Evolutionary conservation across 108 stramenopile species (phyloP).

Genomic region (Cyclotella sp.): DNA sequence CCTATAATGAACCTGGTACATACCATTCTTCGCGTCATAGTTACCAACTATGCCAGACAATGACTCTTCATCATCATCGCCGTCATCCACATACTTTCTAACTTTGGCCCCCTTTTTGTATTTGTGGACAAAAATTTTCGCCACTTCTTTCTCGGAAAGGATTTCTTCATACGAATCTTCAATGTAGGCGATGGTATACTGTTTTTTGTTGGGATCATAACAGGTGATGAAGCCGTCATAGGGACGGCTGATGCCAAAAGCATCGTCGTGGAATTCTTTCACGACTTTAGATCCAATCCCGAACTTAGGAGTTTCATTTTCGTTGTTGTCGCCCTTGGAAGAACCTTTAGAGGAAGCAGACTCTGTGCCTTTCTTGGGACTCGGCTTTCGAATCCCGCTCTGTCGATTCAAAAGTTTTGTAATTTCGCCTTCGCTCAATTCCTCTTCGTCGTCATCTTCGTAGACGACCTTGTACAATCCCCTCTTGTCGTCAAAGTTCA

Average conservation of each 20-base stretch:
- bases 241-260: neutral
- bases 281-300: neutral
- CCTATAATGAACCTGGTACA: neutral
- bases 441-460: slow-evolving; percentile 32
- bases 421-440: slow-evolving; percentile 20
- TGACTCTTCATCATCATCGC: neutral
- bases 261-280: neutral
- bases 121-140: neutral
- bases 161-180: neutral
- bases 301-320: neutral
- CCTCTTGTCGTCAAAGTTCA: neutral
- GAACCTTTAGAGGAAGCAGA: neutral
- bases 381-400: neutral
- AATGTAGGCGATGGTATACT: neutral
- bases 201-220: neutral
- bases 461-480: slow-evolving; percentile 17
- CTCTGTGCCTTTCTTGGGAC: neutral
- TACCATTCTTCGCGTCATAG: neutral
- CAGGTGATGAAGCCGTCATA: neutral
- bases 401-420: neutral
- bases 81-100: neutral
- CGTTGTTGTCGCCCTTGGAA: neutral
- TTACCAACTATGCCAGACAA: neutral
- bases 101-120: neutral
- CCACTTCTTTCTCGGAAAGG: neutral